phyloP scores from a whole-genome alignment of 2,329 filamentous ascomycete genomes.

The Myriangium duriaei region DNA sequence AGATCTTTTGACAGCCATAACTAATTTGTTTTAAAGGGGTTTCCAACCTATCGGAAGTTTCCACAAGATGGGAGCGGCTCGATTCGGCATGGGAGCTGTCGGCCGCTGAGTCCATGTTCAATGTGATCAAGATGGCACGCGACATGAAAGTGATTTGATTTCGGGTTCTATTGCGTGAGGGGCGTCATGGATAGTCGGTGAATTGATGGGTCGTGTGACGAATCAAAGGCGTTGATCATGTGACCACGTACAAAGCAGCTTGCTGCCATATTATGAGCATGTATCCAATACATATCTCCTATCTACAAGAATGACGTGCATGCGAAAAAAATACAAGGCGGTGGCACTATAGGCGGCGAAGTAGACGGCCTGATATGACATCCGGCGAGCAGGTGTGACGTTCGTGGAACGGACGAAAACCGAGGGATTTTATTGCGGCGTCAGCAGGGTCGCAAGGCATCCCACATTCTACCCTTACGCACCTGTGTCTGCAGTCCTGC shows the following conservation, averaged over 20 bases:
- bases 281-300: neutral
- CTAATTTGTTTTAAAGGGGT: constrained; percentile 24
- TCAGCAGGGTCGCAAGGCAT: too few relatives aligned
- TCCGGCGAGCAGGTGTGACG: too few relatives aligned
- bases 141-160: neutral
- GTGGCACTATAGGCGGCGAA: too few relatives aligned
- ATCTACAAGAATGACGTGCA: too few relatives aligned
- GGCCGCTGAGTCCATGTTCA: constrained; percentile 1
- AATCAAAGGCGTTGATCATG: neutral
- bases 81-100: constrained; percentile 13
- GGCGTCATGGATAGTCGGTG: neutral
- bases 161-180: neutral
- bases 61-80: constrained; percentile 22
- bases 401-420: too few relatives aligned
- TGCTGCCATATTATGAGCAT: neutral
- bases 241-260: neutral
- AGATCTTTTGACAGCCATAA: neutral
- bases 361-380: too few relatives aligned
- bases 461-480: too few relatives aligned
- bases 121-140: neutral
- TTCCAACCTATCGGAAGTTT: constrained; percentile 39
- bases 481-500: too few relatives aligned
- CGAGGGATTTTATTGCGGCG: too few relatives aligned
- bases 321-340: too few relatives aligned
- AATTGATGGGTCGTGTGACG: neutral